Percentiles rank a stretch among this genome's conserved stretches.
Conservation (phyloP, 2,329 filamentous ascomycete species). For the Aureobasidium pullulans region DNA sequence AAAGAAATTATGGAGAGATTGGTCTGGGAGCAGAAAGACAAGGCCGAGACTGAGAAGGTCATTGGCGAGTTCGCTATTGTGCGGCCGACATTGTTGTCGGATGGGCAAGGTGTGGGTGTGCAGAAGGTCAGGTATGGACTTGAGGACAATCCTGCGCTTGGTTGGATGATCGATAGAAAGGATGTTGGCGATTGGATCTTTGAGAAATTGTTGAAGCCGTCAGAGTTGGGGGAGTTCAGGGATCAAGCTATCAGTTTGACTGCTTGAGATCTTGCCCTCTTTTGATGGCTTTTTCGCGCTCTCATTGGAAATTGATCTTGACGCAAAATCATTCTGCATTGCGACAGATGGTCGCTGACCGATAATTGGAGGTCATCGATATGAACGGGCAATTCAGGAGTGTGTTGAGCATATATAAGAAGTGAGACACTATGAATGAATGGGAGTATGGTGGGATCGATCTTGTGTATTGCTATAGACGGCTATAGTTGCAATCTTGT, state of each 20-base stretch:
- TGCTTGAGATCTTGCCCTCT: slow-evolving; percentile 19
- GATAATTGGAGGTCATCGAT: no score
- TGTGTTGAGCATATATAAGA: no score
- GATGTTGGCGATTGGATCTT: slow-evolving; percentile 37
- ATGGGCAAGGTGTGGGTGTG: slow-evolving; percentile 24
- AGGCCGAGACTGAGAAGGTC: slow-evolving; percentile 18
- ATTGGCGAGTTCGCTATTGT: slow-evolving; percentile 29
- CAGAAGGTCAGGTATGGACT: slow-evolving; percentile 26
- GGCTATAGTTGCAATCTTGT: no score
- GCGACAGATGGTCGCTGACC: no score
- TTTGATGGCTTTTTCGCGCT: no score
- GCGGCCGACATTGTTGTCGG: slow-evolving; percentile 31
- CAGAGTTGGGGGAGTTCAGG: slow-evolving; percentile 22
- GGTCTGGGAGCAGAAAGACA: slow-evolving; percentile 22
- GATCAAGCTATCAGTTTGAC: slow-evolving; percentile 30
- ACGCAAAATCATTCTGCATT: no score
- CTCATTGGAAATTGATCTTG: no score
- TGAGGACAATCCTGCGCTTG: slow-evolving; percentile 28
- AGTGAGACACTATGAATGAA: no score
- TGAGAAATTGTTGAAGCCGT: slow-evolving; percentile 25
- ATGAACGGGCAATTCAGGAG: no score
- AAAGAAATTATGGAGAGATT: slow-evolving; percentile 31
- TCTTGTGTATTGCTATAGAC: no score
- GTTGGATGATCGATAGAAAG: slow-evolving; percentile 30
- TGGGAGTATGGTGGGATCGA: no score